Evolutionary conservation across 2,329 filamentous ascomycete species (phyloP).

Genomic region (Hymenoscyphus scutula): DNA sequence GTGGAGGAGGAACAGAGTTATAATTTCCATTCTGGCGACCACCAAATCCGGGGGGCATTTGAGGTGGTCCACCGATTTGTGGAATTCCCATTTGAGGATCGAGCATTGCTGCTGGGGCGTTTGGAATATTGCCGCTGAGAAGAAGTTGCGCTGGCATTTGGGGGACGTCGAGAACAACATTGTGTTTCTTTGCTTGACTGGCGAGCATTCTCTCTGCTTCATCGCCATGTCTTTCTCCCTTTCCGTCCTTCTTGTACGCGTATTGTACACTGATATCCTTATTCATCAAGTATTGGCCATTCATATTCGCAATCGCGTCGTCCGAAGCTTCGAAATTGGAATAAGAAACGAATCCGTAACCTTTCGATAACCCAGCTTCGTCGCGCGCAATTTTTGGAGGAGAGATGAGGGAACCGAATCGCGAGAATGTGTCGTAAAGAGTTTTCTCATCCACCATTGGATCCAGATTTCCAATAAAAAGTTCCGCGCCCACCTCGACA

Average conservation of each 20-base stretch:
- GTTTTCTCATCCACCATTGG: slow-evolving; percentile 93
- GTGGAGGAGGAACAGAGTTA: slow-evolving; percentile 36
- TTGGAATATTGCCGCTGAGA: slow-evolving; percentile 42
- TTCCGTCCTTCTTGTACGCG: slow-evolving; percentile 98
- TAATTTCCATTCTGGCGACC: slow-evolving; percentile 28
- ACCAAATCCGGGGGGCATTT: slow-evolving; percentile 33
- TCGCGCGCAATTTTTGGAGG: slow-evolving; percentile 91
- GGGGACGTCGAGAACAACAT: slow-evolving; percentile 71
- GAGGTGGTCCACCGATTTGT: slow-evolving; percentile 26
- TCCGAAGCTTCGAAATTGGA: slow-evolving; percentile 92
- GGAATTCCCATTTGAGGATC: slow-evolving; percentile 23
- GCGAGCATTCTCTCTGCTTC: slow-evolving; percentile 89
- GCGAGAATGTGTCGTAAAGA: slow-evolving; percentile 90
- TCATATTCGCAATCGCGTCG: slow-evolving; percentile 86
- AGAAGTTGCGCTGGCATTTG: slow-evolving; percentile 39
- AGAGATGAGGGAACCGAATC: slow-evolving; percentile 82
- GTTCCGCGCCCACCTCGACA: slow-evolving; percentile 90
- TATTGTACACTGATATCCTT: slow-evolving; percentile 97
- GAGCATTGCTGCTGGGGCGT: slow-evolving; percentile 42
- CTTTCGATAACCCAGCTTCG: slow-evolving; percentile 83
- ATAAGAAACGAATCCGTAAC: slow-evolving; percentile 94
- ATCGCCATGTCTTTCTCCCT: slow-evolving; percentile 93
- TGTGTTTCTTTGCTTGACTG: slow-evolving; percentile 89
- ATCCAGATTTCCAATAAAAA: slow-evolving; percentile 95
- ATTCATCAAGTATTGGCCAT: slow-evolving; percentile 94